Evolutionary conservation across 192 early-diverging fungal genomes (phyloP), one percentile per base, ranked within the genome.

Genomic region (Lobosporangium transversale): DNA sequence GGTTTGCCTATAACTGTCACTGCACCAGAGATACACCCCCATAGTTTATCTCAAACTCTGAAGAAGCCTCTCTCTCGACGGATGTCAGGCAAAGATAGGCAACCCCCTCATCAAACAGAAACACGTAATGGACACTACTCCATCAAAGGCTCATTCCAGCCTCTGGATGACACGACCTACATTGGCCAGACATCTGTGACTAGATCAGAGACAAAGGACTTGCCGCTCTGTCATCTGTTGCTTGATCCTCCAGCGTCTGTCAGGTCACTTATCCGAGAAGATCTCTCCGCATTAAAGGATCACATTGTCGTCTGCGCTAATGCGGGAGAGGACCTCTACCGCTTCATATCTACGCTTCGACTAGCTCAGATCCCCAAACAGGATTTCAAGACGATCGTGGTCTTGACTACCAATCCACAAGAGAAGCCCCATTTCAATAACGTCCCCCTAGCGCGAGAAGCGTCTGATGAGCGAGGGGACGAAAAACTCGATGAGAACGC

Each of bases 291-390:
- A 12, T 27, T 63, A 29, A 50, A 53, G 36, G 33, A 61, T 20
- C 84, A 86, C 42, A 78, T 86, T 40, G 68, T 86, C 9, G 80
- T 86, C 8, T 86, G 84, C 55, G 47, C 83, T 1, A 68, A 83
- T 21, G 58, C n/a, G 0, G 65, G 67, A 23, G 75, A 82, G 15
- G 69, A 48, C 62, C 49, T 79, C 27, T 71, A 66, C 37, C 54
- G 68, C 4, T 79, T 79, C 31, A 20, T 79, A 58, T 36, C 68
- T 10, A 70, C 78, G 0, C 30, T 79, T 59, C 75, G 83, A 42
- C 54, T 83, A 17, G 78, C 81, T 0, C 59, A 81, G 31, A 75
- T 86, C 43, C 50, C 53, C 17, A 59, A 37, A 3, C 44, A 81
- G 27, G 84, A 86, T 24, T 26, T 86, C n/a, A 82, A 80, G 20